These are phyloP conservation scores for Cryphonectria parasitica DNA, from an alignment of 2,329 filamentous ascomycete genomes.

Conservation along the genomic window DNA sequence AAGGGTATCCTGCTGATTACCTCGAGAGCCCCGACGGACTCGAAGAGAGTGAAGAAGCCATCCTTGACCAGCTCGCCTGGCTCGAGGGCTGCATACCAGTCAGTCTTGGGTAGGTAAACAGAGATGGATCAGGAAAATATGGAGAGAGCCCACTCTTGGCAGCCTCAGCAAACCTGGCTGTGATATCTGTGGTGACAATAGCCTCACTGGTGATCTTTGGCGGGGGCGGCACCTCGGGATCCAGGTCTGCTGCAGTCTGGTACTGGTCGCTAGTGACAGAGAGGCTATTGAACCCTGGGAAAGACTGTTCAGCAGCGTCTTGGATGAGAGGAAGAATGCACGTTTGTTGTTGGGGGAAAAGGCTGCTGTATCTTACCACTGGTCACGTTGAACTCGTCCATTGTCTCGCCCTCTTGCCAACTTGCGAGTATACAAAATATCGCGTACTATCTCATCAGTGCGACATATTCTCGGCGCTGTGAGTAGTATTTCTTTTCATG, in stretches of 20 bases:
- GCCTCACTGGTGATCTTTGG: conserved; percentile 51
- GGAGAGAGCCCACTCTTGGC: conserved; percentile 50
- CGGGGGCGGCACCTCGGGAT: conserved; percentile 38
- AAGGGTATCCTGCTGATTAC: conserved; percentile 41
- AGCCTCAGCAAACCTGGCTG: conserved; percentile 57
- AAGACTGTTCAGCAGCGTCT: neutral
- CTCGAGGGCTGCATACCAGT: conserved; percentile 62
- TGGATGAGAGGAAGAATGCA: conserved; percentile 21
- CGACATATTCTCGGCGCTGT: conserved; percentile 8
- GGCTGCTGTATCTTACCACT: conserved; percentile 23
- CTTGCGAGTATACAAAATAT: neutral
- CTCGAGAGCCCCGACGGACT: conserved; percentile 87
- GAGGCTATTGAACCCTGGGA: conserved; percentile 46
- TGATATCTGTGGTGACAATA: conserved; percentile 62
- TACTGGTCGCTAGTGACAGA: conserved; percentile 39
- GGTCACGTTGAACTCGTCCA: conserved; percentile 24
- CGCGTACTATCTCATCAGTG: conserved; percentile 11
- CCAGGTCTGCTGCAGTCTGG: conserved; percentile 33
- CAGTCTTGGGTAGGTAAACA: neutral
- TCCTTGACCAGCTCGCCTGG: conserved; percentile 90
- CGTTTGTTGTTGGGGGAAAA: neutral
- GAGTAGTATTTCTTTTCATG: neutral
- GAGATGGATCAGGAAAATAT: neutral
- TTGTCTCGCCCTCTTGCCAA: conserved; percentile 14
- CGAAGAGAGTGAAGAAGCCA: conserved; percentile 91